Percentiles rank a stretch among this genome's conserved stretches.
Conservation (phyloP, 2,329 filamentous ascomycete genomes). For the Stachybotrys echinatus region DNA sequence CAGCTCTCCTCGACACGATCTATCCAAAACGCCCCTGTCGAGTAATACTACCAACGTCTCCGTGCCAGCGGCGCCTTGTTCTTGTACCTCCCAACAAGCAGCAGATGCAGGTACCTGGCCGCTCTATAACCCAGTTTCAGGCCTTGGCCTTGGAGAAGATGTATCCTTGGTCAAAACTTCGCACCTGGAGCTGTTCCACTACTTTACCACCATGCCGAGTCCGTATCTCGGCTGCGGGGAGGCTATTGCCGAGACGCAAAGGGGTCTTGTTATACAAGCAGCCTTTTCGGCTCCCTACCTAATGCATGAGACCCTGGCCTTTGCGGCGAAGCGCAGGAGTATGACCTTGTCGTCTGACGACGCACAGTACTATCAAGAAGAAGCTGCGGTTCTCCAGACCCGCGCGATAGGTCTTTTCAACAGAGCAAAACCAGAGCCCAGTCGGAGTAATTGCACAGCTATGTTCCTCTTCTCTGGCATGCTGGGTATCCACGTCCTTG, state of each 20-base stretch:
- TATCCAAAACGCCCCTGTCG: too few relatives aligned
- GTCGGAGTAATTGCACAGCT: not conserved
- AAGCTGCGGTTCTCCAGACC: not conserved
- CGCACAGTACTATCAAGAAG: not conserved
- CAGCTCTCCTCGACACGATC: too few relatives aligned
- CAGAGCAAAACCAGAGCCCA: not conserved
- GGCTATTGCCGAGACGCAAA: not conserved
- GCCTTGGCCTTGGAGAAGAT: not conserved
- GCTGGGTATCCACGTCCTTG: not conserved
- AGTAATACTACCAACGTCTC: too few relatives aligned
- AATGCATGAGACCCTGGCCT: not conserved
- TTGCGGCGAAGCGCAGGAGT: not conserved
- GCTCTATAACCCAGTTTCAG: not conserved
- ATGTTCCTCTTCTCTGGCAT: not conserved
- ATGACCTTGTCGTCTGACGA: not conserved
- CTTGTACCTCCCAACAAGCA: too few relatives aligned
- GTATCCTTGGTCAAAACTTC: not conserved
- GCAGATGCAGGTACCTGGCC: too few relatives aligned
- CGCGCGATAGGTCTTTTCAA: not conserved
- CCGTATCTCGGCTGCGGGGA: not conserved
- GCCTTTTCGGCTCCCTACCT: not conserved
- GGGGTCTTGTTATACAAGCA: not conserved
- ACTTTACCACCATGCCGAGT: not conserved
- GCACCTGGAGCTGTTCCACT: not conserved
- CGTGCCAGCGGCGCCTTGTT: too few relatives aligned